Base-by-base conservation (phyloP, 208 protist genomes). In the Leishmania tropica region DNA sequence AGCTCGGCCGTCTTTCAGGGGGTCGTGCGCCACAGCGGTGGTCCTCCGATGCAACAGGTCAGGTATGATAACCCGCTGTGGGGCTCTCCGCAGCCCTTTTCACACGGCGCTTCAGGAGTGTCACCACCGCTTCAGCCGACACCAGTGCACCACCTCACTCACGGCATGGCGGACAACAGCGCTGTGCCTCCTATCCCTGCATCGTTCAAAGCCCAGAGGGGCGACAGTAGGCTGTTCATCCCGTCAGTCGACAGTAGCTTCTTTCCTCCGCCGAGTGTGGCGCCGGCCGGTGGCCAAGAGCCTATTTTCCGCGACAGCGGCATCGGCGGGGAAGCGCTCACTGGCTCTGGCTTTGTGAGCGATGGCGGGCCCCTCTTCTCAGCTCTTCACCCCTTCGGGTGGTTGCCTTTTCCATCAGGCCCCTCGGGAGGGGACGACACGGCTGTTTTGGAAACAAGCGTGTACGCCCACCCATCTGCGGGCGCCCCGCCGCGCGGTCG, bases 321-420 rank as follows among this genome's bases (percentile, higher is more conserved):
- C 8, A 53, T 35, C 8, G 45, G 70, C 45, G 70, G 70, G 10
- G 31, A 5, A 62, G 31, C 15, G 51, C 19, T 21, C 1, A n/a
- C 28, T 47, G 17, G n/a, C 3, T 24, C 73, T 40, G 73, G 31
- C 13, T 45, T 64, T 28, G 48, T 13, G 11, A 31, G n/a, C 21
- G 48, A 81, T 58, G 71, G 17, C 11, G 78, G 58, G 1, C 28
- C 42, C 1, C 28, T 85, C 42, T 56, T 83, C 40, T 37, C 73
- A 0, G 15, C 35, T 53, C 35, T 37, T 19, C 76, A 78, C 7
- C 83, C 83, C 40, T 85, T 82, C 51, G 76, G 65, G 64, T 85
- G 82, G 82, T 71, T 67, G 21, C 82, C 82, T 35, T 37, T 81
- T 21, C 53, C 72, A 1, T 48, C 71, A 8, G 64, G 74, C 1